Percentiles rank a stretch among this genome's conserved stretches.
phyloP scores from a whole-genome alignment of 306 rosid species.

The Cucurbita argyrosperma region DNA sequence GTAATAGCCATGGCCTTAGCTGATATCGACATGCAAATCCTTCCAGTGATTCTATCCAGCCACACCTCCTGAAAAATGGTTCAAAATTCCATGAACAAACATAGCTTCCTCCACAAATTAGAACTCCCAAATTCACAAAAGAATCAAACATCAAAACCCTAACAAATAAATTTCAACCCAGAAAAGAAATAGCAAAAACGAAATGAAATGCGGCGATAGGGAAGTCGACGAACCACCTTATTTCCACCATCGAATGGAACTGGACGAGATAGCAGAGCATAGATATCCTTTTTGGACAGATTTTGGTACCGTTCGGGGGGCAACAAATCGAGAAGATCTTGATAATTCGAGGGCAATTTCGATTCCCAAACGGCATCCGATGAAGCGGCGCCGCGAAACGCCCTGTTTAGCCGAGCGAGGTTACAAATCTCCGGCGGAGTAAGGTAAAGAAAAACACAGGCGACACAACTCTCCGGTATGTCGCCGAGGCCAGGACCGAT shows the following conservation, averaged over 20 bases:
- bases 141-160: not conserved
- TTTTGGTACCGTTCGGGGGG: constrained; percentile 44
- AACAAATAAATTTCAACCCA: not conserved
- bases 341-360: constrained; percentile 66
- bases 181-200: not conserved
- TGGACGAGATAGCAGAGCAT: constrained; percentile 52
- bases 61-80: constrained; percentile 51
- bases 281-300: constrained; percentile 58
- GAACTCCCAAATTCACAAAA: not conserved
- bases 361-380: constrained; percentile 75
- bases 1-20: constrained; percentile 69
- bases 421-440: constrained; percentile 91
- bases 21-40: constrained; percentile 52
- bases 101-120: not conserved
- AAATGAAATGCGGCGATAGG: constrained; percentile 1
- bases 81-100: not conserved
- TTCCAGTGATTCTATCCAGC: constrained; percentile 70
- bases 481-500: constrained; percentile 75
- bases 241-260: constrained; percentile 49
- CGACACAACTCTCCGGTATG: constrained; percentile 84
- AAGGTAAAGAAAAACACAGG: constrained; percentile 64
- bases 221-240: constrained; percentile 47
- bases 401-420: constrained; percentile 62
- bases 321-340: constrained; percentile 42
- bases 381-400: constrained; percentile 85